Base-by-base conservation (phyloP, 2,329 filamentous ascomycete genomes). In the Stagonosporopsis cucurbitacearum region DNA sequence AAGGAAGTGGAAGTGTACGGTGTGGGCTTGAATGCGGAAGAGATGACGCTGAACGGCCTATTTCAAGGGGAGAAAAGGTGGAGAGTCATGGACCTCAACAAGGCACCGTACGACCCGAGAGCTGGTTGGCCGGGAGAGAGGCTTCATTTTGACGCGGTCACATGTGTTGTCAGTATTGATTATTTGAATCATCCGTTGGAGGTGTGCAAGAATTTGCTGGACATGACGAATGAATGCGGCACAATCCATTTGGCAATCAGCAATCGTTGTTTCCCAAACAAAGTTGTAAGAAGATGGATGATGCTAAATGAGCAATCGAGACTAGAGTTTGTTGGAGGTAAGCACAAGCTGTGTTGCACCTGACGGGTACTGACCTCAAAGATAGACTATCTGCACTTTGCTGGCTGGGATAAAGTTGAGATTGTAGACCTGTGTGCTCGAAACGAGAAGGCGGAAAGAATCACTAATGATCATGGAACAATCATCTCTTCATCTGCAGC, bases 181-280 rank as follows among this genome's bases (percentile, higher is more conserved):
- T 85, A 85, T 58, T 66, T 84, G 2, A 79, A 75, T 0, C 62
- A 73, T 9, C 82, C 82, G 0, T 62, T 80, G 5, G 72, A 78
- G 17, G 76, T 84, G 0, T 77, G 84, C 17, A 54, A 57, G 15
- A 78, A 76, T 23, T 63, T 84, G 23, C 63, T 71, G 9, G 60
- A 74, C 6, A 72, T 71, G 8, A 79, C 78, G 17, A 79, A 73
- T 4, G 57, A 65, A 1, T 79, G 77, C 1, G 82, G 80, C 0
- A 76, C 49, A 1, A 75, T 83, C n/a, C 81, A 84, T 70, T 64
- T 84, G 42, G 75, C 77, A 0, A 77, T 84, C 36, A 80, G 77
- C 25, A 82, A 84, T 65, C 76, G 82, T 3, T 84, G 80, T 62
- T 84, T 84, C 59, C 80, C 81, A 0, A 82, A 79, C 1, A 84